Percentiles rank a stretch among this genome's conserved stretches.
Evolutionary conservation across 2,329 filamentous ascomycete genomes (phyloP).

Genomic region (Fusarium euwallaceae): DNA sequence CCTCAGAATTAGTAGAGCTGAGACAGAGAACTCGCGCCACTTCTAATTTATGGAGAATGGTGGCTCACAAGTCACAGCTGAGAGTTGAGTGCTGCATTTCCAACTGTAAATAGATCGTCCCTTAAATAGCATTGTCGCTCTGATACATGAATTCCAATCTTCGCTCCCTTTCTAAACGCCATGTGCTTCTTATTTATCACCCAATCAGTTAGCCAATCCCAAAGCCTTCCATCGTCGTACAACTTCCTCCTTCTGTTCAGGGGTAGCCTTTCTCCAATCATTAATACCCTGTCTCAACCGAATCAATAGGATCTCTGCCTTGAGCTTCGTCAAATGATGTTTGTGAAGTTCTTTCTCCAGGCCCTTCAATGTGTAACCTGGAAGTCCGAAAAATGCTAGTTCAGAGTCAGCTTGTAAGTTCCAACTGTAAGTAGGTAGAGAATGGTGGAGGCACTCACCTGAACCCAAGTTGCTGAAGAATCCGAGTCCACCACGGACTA

Average conservation of each 20-base stretch:
- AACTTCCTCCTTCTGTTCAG: slow-evolving; percentile 12
- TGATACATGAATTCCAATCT: neutral
- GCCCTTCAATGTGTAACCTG: slow-evolving; percentile 67
- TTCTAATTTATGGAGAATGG: neutral
- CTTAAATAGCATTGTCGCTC: neutral
- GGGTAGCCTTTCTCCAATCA: slow-evolving; percentile 43
- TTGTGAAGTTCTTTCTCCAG: slow-evolving; percentile 62
- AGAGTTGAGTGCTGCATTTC: neutral
- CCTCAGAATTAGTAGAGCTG: neutral
- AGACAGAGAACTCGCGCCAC: neutral
- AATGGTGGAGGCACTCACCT: slow-evolving; percentile 40
- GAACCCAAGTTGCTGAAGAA: slow-evolving; percentile 60
- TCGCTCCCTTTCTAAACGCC: neutral
- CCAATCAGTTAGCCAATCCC: neutral
- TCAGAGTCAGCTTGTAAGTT: neutral
- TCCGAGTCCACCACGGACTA: slow-evolving; percentile 59
- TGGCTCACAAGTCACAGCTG: neutral
- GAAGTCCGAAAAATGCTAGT: slow-evolving; percentile 57
- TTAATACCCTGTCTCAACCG: slow-evolving; percentile 48
- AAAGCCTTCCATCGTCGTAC: slow-evolving; percentile 31
- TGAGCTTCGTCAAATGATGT: slow-evolving; percentile 49
- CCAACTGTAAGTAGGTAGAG: neutral
- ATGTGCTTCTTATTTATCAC: neutral
- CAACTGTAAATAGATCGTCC: neutral
- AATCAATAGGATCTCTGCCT: slow-evolving; percentile 52